Evolutionary conservation across 2,329 filamentous ascomycete species (phyloP).

Genomic region (Apiospora phragmitis): DNA sequence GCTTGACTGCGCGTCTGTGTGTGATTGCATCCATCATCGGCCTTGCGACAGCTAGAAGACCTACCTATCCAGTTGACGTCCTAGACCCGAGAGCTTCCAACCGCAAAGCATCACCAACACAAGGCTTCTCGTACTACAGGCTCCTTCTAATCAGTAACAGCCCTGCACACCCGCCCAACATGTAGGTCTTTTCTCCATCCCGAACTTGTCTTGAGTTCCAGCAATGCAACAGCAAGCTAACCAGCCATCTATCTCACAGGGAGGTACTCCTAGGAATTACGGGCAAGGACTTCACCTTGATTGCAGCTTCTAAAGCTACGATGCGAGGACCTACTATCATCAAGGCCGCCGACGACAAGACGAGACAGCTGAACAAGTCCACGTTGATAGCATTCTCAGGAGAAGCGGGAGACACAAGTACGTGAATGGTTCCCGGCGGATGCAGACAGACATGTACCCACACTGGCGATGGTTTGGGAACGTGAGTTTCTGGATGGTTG

Average conservation of each 20-base stretch:
- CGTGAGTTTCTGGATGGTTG: not conserved
- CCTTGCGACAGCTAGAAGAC: slow-evolving; percentile 11
- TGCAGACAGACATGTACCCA: not conserved
- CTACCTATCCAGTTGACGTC: not conserved
- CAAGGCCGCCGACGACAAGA: slow-evolving; percentile 96
- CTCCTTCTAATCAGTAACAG: not conserved
- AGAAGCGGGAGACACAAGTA: slow-evolving; percentile 94
- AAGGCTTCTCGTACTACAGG: slow-evolving; percentile 15
- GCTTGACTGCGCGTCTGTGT: slow-evolving; percentile 38
- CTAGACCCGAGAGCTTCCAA: slow-evolving; percentile 12
- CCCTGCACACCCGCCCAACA: slow-evolving; percentile 2
- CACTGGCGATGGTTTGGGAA: not conserved
- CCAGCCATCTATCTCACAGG: slow-evolving; percentile 51
- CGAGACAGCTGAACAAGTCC: slow-evolving; percentile 85
- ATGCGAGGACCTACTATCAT: slow-evolving; percentile 97
- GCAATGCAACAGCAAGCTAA: not conserved
- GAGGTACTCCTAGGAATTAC: slow-evolving; percentile 98
- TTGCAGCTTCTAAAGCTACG: slow-evolving; percentile 95
- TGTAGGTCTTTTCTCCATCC: slow-evolving; percentile 13
- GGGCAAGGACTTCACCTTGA: slow-evolving; percentile 98
- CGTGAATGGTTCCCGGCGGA: slow-evolving; percentile 22
- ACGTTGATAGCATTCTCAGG: slow-evolving; percentile 94
- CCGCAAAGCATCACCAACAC: not conserved
- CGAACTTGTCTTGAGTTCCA: slow-evolving; percentile 4
- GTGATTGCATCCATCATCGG: slow-evolving; percentile 10